Conservation (phyloP, 805 yeast genomes). For the Nakazawaea wyomingensis region DNA sequence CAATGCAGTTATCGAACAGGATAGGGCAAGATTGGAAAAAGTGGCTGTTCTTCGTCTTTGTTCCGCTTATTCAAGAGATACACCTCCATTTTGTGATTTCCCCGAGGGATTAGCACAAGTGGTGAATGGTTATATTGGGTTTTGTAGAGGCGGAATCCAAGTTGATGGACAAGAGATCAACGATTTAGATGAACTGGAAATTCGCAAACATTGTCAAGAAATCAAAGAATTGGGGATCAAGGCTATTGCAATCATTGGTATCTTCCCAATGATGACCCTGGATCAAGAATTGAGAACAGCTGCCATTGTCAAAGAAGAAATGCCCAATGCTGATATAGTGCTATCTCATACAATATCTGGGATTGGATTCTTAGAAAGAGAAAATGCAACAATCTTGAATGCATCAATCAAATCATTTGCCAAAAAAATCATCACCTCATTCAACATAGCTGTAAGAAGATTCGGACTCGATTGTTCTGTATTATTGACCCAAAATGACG, state of each 20-base stretch:
- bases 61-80: slow-evolving; percentile 34
- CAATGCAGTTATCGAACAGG: slow-evolving; percentile 45
- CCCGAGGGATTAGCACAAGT: slow-evolving; percentile 32
- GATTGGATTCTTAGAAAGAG: slow-evolving; percentile 40
- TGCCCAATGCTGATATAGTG: slow-evolving; percentile 31
- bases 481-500: slow-evolving; percentile 42
- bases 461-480: slow-evolving; percentile 35
- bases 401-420: slow-evolving; percentile 41
- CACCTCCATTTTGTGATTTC: slow-evolving; percentile 40
- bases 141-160: slow-evolving; percentile 36
- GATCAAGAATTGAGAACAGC: slow-evolving; percentile 33
- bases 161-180: slow-evolving; percentile 37
- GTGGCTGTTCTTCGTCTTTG: slow-evolving; percentile 43
- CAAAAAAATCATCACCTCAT: slow-evolving; percentile 33
- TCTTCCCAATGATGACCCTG: slow-evolving; percentile 34
- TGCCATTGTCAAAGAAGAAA: slow-evolving; percentile 26
- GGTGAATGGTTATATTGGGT: slow-evolving; percentile 31
- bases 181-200: slow-evolving; percentile 26
- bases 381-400: slow-evolving; percentile 42
- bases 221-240: slow-evolving; percentile 29
- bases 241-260: slow-evolving; percentile 35
- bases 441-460: slow-evolving; percentile 30
- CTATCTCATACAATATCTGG: slow-evolving; percentile 37
- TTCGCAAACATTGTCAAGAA: slow-evolving; percentile 24
- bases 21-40: slow-evolving; percentile 32